A percentile compares a stretch with the other conserved stretches of the same genome.
These are phyloP conservation scores for Fusarium sp. DNA, from an alignment of 2,329 filamentous ascomycete genomes.

Conservation along the genomic window DNA sequence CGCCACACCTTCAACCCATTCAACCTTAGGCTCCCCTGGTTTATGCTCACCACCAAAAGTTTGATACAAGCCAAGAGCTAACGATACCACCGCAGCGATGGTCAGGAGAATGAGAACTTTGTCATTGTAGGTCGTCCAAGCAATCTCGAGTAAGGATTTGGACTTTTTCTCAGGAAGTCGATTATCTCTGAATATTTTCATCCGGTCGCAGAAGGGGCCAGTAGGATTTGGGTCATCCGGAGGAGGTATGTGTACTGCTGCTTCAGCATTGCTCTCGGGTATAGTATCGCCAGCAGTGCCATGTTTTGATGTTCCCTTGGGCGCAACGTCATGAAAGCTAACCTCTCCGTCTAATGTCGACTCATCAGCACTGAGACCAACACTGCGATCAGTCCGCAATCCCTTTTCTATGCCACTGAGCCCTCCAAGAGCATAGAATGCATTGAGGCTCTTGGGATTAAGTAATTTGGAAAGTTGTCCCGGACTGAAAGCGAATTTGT, in stretches of 20 bases:
- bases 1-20: constrained; percentile 77
- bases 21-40: constrained; percentile 65
- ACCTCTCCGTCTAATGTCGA: constrained; percentile 71
- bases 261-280: constrained; percentile 47
- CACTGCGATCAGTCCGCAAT: constrained; percentile 71
- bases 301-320: constrained; percentile 53
- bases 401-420: constrained; percentile 79
- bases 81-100: constrained; percentile 74
- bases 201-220: constrained; percentile 47
- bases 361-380: constrained; percentile 79
- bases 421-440: constrained; percentile 81
- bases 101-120: constrained; percentile 78
- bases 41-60: constrained; percentile 66
- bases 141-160: constrained; percentile 69
- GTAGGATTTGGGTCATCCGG: constrained; percentile 41
- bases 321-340: constrained; percentile 72
- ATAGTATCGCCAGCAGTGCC: constrained; percentile 51
- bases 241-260: constrained; percentile 44
- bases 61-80: constrained; percentile 78
- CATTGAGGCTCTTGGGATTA: constrained; percentile 81
- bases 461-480: constrained; percentile 84
- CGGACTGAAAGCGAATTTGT: constrained; percentile 85
- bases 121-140: constrained; percentile 80
- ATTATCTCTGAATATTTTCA: constrained; percentile 69
- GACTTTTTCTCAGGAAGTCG: constrained; percentile 72